These are phyloP conservation scores for Podospora pseudocomata DNA, from an alignment of 495 filamentous ascomycete species.

Conservation along the genomic window DNA sequence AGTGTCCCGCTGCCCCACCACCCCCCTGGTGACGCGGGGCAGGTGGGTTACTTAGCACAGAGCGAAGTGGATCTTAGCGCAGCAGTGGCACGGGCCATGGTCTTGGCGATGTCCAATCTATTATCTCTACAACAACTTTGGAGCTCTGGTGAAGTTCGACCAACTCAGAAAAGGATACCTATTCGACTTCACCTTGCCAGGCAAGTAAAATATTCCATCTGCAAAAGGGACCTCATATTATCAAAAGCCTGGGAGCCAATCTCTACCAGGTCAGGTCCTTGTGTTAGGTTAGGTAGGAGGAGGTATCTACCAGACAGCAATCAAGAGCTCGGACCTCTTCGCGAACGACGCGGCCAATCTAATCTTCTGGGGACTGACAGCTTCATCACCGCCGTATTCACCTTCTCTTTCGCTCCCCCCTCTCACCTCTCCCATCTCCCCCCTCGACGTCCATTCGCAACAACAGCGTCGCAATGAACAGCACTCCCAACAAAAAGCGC, in stretches of 20 bases:
- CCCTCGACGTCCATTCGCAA: constrained; percentile 12
- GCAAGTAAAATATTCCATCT: too few species aligned
- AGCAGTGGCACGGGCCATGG: neutral
- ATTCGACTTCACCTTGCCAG: too few species aligned
- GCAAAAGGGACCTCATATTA: too few species aligned
- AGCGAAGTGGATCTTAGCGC: neutral
- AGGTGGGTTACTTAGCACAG: neutral
- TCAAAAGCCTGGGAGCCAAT: too few species aligned
- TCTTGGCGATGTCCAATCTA: too few species aligned
- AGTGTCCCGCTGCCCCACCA: neutral
- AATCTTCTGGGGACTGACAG: constrained; percentile 45
- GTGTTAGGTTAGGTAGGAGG: too few species aligned
- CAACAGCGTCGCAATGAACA: constrained; percentile 15
- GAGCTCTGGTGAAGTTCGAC: neutral
- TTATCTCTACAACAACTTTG: neutral
- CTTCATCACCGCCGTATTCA: constrained; percentile 52
- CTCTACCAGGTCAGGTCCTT: too few species aligned
- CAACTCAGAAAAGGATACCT: too few species aligned
- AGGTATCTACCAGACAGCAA: neutral
- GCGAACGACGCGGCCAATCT: neutral
- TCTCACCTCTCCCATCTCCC: constrained; percentile 50
- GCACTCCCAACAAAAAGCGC: constrained; percentile 53
- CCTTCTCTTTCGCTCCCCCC: constrained; percentile 46
- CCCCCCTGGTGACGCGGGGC: neutral
- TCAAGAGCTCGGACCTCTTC: constrained; percentile 14